A percentile compares a stretch with the other conserved stretches of the same genome.
phyloP scores from a whole-genome alignment of 345 rosid genomes.

The Hibiscus trionum region DNA sequence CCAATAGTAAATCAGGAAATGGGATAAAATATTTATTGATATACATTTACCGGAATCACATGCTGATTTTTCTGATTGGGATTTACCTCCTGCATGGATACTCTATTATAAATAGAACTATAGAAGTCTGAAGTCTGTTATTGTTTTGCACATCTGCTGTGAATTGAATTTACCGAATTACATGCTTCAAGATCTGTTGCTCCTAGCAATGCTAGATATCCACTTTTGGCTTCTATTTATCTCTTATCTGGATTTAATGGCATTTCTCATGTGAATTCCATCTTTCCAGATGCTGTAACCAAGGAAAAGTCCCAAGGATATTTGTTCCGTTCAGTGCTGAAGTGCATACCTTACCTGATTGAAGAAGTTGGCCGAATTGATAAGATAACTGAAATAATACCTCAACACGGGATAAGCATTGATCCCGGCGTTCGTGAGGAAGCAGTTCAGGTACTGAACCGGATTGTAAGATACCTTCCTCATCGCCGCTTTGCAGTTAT shows the following conservation, averaged over 20 bases:
- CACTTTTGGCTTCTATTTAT: not conserved
- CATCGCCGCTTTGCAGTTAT: constrained; percentile 96
- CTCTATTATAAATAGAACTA: not conserved
- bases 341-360: constrained; percentile 92
- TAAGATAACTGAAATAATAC: constrained; percentile 97
- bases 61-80: not conserved
- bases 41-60: not conserved
- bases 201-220: not conserved
- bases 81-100: not conserved
- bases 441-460: constrained; percentile 91
- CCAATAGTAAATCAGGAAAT: not conserved
- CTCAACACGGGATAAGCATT: constrained; percentile 95
- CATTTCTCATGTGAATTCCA: constrained; percentile 8
- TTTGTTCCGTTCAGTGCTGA: constrained; percentile 83
- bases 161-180: not conserved
- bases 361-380: constrained; percentile 99
- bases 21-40: not conserved
- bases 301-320: constrained; percentile 97
- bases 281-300: constrained; percentile 74
- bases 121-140: not conserved
- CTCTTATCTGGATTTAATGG: constrained; percentile 10
- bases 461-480: constrained; percentile 82
- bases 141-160: not conserved
- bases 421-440: constrained; percentile 99
- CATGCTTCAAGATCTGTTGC: constrained; percentile 2